Evolutionary conservation across 2,329 filamentous ascomycete genomes (phyloP), one percentile per base, ranked within the genome.

Genomic region (Fusarium caatingaense): DNA sequence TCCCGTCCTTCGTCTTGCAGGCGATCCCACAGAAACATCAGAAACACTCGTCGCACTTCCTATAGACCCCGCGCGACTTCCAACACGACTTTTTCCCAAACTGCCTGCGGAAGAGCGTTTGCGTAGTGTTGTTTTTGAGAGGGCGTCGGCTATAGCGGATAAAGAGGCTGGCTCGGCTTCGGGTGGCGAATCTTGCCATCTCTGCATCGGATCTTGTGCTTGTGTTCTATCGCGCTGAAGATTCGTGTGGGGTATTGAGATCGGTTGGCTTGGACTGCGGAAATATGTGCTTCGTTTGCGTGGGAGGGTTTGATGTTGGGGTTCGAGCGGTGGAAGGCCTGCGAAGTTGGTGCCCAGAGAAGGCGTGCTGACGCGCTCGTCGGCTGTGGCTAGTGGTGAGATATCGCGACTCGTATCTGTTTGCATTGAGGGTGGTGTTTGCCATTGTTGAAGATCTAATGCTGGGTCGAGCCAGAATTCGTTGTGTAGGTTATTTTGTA

Each of bases 111-210:
- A 71, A 1, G 72, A 73, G 3, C 50, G 63, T 18, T 27, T 63
- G 2, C 69, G 54, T 5, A 64, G 20, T 0, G 62, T 68, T 1
- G 60, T 30, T 16, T 56, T 66, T 37, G 53, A 41, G 5, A 74
- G 47, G 0, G 72, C 72, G 8, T 72, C 60, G 8, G 37, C 67
- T 12, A 74, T 74, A 8, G 69, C 72, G 16, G 64, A 62, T 16
- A 74, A 37, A 0, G 72, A 74, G 11, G 72, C 72, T 34, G 72
- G 59, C 44, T 74, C 72, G 6, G 48, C 67, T 44, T 74, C 72
- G 0, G 72, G 72, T 1, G 72, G 72, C 12, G 72, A 74, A 10
- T 74, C 69, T n/a, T 66, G 72, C 72, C 72, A 74, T 46, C 72
- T 46, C 10, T 74, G 61, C 72, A 74, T 73, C 0, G 72, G 72